phyloP scores from a whole-genome alignment of 768 basidiomycete genomes.

The Chalciporus piperatus region DNA sequence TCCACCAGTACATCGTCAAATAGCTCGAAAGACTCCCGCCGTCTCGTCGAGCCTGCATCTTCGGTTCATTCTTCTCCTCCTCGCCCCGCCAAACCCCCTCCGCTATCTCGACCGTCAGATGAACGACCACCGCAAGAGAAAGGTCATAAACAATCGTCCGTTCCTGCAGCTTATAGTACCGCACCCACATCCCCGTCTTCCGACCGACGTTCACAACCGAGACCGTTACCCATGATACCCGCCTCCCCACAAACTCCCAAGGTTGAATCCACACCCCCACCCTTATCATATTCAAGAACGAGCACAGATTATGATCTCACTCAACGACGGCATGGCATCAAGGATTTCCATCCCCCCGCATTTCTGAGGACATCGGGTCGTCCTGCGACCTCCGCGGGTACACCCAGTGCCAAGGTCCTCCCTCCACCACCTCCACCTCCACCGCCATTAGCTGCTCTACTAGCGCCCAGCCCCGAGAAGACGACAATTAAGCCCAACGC shows the following conservation, averaged over 20 bases:
- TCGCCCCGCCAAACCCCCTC: constrained; percentile 11
- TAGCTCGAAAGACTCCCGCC: constrained; percentile 28
- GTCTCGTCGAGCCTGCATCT: constrained; percentile 18
- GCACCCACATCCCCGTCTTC: constrained; percentile 7
- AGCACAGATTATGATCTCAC: constrained; percentile 16
- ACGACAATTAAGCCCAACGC: constrained; percentile 3
- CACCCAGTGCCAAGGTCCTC: constrained; percentile 11
- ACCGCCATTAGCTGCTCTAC: neutral
- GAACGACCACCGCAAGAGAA: constrained; percentile 11
- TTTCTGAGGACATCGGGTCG: constrained; percentile 25
- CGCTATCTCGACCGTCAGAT: neutral
- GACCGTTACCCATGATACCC: constrained; percentile 28
- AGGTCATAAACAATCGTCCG: constrained; percentile 23
- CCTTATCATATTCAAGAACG: constrained; percentile 17
- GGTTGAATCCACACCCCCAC: constrained; percentile 8
- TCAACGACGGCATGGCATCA: constrained; percentile 10
- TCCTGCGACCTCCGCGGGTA: constrained; percentile 41
- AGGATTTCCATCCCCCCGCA: neutral
- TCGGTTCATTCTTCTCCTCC: constrained; percentile 5
- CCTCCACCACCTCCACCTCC: constrained; percentile 1
- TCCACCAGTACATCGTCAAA: constrained; percentile 20
- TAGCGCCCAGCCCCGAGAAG: neutral
- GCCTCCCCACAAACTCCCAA: constrained; percentile 27
- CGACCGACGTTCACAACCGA: constrained; percentile 12
- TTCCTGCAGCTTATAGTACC: constrained; percentile 11